Base-by-base conservation (phyloP, 352 stramenopile species). In the Phytopythium sindhum region DNA sequence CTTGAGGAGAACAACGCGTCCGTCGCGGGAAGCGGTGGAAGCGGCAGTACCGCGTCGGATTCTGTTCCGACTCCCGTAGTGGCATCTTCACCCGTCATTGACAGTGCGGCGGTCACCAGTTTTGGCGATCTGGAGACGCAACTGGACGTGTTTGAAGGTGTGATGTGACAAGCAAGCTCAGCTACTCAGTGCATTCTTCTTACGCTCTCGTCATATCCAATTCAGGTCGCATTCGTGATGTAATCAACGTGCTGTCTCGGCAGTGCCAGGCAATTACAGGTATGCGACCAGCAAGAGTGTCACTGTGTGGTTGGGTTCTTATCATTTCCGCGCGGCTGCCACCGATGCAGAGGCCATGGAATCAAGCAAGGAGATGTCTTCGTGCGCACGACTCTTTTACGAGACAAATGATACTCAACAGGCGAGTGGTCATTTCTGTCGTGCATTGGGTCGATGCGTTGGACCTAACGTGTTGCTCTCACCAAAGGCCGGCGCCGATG, bases 211-310 rank as follows among this genome's bases (percentile, higher is more conserved):
- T 41, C 52, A 23, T 31, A 5, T 39, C 5, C 26, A 7, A 35
- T 9, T 37, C 57, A 88, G 79, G 67, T 26, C 64, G 67, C 0
- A 35, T 88, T 21, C 79, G 77, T 33, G 65, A 68, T 45, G 70
- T 64, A 51, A 72, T 78, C 62, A 83, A 75, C 57, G 68, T 74
- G 41, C 63, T 86, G 8, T 81, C 78, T 29, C 77, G 76, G 26
- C 79, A 89, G 52, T 84, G 76, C 54, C 70, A 88, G 61, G 78
- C 74, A 24, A 80, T 87, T 63, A 74, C 69, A 57, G 80, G 80
- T 87, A 72, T n/a, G 28, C 15, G 51, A n/a, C n/a, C n/a, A n/a
- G n/a, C n/a, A n/a, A n/a, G n/a, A n/a, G n/a, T n/a, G n/a, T n/a
- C n/a, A n/a, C n/a, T n/a, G n/a, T n/a, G n/a, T n/a, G n/a, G n/a